These are phyloP conservation scores for Ceratobasidium sp. DNA, from an alignment of 1,284 basidiomycete species.

Conservation along the genomic window DNA sequence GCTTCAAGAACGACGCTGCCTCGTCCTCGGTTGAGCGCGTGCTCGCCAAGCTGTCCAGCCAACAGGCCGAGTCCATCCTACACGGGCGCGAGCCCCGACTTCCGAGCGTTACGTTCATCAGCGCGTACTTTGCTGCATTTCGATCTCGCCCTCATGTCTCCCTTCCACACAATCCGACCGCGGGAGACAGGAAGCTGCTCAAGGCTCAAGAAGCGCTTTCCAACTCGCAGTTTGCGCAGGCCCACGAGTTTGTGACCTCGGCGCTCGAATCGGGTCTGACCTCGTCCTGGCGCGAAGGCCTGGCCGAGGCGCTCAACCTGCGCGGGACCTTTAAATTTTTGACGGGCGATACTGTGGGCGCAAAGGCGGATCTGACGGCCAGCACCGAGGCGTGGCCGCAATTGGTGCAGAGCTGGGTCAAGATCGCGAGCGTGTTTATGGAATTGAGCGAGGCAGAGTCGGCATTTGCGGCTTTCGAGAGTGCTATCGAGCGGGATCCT, in stretches of 20 bases:
- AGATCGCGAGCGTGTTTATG: slow-evolving; percentile 98
- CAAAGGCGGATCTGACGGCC: slow-evolving; percentile 87
- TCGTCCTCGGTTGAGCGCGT: slow-evolving; percentile 92
- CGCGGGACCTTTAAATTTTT: slow-evolving; percentile 99
- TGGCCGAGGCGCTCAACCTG: slow-evolving; percentile 93
- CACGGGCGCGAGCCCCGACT: slow-evolving; percentile 84
- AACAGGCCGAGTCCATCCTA: slow-evolving; percentile 81
- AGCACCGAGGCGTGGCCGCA: slow-evolving; percentile 81
- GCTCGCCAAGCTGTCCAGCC: slow-evolving; percentile 84
- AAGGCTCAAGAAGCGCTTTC: slow-evolving; percentile 87
- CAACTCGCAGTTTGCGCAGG: slow-evolving; percentile 90
- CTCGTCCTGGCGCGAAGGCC: slow-evolving; percentile 75
- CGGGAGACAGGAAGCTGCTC: slow-evolving; percentile 88
- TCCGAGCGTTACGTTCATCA: slow-evolving; percentile 82
- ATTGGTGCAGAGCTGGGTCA: slow-evolving; percentile 94
- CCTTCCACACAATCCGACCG: slow-evolving; percentile 81
- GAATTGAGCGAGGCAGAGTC: slow-evolving; percentile 87
- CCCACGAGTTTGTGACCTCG: slow-evolving; percentile 86
- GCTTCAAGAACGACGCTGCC: slow-evolving; percentile 88
- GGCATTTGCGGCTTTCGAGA: slow-evolving; percentile 93
- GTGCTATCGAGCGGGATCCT: slow-evolving; percentile 86
- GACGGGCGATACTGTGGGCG: slow-evolving; percentile 86
- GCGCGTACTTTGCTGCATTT: slow-evolving; percentile 98
- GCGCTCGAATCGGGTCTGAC: slow-evolving; percentile 87
- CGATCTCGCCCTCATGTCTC: slow-evolving; percentile 82